Base-by-base conservation (phyloP, 257 asterid species). In the Eustoma russellianum region DNA sequence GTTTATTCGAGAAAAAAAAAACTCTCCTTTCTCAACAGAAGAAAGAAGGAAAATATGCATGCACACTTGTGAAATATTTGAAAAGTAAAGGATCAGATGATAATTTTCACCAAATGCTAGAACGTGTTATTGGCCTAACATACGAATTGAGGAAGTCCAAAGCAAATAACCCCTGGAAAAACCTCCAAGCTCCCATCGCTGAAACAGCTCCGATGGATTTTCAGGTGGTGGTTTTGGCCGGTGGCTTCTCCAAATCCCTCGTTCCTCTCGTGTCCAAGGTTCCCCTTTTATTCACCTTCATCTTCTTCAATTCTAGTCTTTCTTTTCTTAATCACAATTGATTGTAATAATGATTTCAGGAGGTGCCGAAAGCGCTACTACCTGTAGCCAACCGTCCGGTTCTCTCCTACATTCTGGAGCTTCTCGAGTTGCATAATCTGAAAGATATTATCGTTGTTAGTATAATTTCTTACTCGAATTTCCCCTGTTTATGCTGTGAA, bases 211-310 rank as follows among this genome's bases (percentile, higher is more conserved):
- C 35, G 18, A 79, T 92, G 97, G 97, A 92, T 77, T 88, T 92
- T 73, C 97, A 92, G 56, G 94, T 81, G 13, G 91, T 92, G 52
- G 97, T 92, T 6, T 76, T 92, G 57, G 97, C 95, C 0, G 97
- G 98, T 57, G 98, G 97, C 60, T 82, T 77, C 66, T 83, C 93
- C 15, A 88, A 83, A 76, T 63, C 76, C 52, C 86, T 92, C 15
- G 81, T 77, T 24, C 98, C 98, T 63, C 91, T 92, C 40, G 94
- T 85, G 59, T 92, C 98, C 56, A 83, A 82, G 97, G 98, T 77
- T 17, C 54, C 50, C 43, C 7, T 14, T 12, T 40, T 28, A 0
- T 38, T 38, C 43, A 38, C 30, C 28, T 63, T 38, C 14, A 10
- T 45, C 46, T 19, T 44, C 18, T 38, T 10, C 13, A 52, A 46